Evolutionary conservation across 768 basidiomycete species (phyloP), one percentile per base, ranked within the genome.

Genomic region (Boletus pseudo-olivaceus): DNA sequence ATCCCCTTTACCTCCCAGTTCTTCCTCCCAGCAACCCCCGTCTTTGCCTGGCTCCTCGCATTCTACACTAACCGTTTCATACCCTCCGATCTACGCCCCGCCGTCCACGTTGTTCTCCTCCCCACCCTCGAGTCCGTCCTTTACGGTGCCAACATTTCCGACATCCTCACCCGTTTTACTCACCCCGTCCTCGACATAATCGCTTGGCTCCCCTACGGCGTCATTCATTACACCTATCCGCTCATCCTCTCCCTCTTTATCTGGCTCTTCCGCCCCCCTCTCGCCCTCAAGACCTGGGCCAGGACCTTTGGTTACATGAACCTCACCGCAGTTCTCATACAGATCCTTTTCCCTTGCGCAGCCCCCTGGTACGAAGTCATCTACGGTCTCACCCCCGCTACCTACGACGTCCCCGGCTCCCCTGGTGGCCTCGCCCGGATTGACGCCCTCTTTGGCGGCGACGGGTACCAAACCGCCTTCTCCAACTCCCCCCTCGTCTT

Each of bases 291-390:
- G 64, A 82, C 88, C 49, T 99, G 89, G 86, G 92, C 82, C 0
- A 79, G 82, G 49, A 86, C 86, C 0, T 95, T 99, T 65, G 97
- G 97, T 0, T 97, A 90, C 73, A 84, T 98, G 83, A 98, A 93
- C 73, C 76, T 95, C 51, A 73, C 80, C 11, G 96, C 94, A 1
- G 97, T 98, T 33, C 71, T 94, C 63, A 80, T 85, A 53, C 96
- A 98, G 68, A 85, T 97, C 65, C 65, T 91, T 34, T 79, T 98
- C 53, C 97, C 96, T 0, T 97, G 94, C 65, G 85, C 96, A 1
- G 87, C 97, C 1, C 97, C 97, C 6, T 89, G 97, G 97, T 99
- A 98, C 72, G 96, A 98, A 67, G 81, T 98, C 62, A 92, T 97
- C 60, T 87, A 98, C 67, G 97, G 97, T 1, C 84, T 98, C 35